A percentile compares a stretch with the other conserved stretches of the same genome.
phyloP scores from a whole-genome alignment of 169 alveolate species.

The Blepharisma undulans region DNA sequence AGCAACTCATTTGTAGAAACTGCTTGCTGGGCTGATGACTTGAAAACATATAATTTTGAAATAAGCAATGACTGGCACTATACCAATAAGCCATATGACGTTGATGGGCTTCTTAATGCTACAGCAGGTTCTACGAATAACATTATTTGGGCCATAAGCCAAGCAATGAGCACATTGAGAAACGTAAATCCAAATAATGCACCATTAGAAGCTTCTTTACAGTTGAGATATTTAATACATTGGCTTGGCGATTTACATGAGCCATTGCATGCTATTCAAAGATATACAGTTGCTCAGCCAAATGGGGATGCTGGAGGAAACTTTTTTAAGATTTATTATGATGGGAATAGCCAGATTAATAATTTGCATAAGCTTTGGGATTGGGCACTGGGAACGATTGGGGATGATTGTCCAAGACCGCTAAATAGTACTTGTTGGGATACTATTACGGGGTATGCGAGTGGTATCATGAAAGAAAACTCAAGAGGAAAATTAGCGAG shows the following conservation, averaged over 20 bases:
- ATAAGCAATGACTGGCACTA: constrained; percentile 42
- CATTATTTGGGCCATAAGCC: constrained; percentile 41
- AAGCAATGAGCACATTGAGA: not conserved
- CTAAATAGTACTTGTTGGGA: not conserved
- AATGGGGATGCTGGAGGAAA: constrained; percentile 61
- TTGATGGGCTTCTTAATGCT: constrained; percentile 37
- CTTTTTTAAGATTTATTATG: constrained; percentile 37
- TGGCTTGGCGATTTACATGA: constrained; percentile 64
- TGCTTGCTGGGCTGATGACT: constrained; percentile 62
- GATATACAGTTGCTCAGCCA: constrained; percentile 49
- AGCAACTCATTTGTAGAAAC: constrained; percentile 52
- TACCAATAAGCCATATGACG: constrained; percentile 44
- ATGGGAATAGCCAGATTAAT: constrained; percentile 10
- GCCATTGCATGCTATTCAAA: constrained; percentile 54
- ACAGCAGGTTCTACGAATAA: constrained; percentile 17
- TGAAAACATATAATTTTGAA: constrained; percentile 35
- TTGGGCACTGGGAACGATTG: constrained; percentile 30
- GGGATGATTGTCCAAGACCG: constrained; percentile 16
- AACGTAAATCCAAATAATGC: not conserved
- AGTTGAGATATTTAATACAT: constrained; percentile 56
- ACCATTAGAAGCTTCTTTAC: constrained; percentile 39
- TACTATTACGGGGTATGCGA: not conserved
- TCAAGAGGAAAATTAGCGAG: not conserved
- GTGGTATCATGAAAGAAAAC: not conserved
- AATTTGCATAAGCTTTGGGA: constrained; percentile 71